Base-by-base conservation (phyloP, 2,329 filamentous ascomycete species). In the Fusarium sp. region DNA sequence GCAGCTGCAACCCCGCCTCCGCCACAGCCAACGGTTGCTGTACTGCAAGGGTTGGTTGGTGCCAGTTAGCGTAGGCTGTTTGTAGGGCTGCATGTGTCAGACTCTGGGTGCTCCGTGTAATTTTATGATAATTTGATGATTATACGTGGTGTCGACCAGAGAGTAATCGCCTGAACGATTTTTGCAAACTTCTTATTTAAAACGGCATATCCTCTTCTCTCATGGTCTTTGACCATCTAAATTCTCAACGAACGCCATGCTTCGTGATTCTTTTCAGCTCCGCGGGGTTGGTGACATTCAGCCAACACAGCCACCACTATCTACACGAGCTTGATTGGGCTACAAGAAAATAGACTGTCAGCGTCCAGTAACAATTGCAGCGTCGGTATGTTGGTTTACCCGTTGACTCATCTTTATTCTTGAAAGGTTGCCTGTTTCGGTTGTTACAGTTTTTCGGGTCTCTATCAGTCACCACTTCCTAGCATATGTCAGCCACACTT, bases 1-100 rank as follows among this genome's bases (percentile, higher is more conserved):
- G 14, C 38, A 64, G 62, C 63, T 70, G 42, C 6, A 10, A 18
- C 50, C 50, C 49, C 39, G 68, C 22, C 53, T 53, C 49, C 39
- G 68, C 63, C 67, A 64, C 67, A 28, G 11, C 58, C 43, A 60
- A 34, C 18, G 26, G 22, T n/a, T 53, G 11, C 14, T 17, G 10
- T 43, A 5, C 7, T 40, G 40, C 51, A 56, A 22, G 45, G 55
- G 50, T 52, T 26, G 28, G 18, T n/a, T 15, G 6, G 9, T 46
- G 51, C n/a, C 13, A 36, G 13, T 42, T 66, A 57, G 46, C 26
- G 59, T 51, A 44, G 67, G 63, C 49, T 49, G 43, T 11, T 26
- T 26, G 26, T 52, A 58, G 52, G 66, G 55, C 66, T 53, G 59
- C 31, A 42, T 42, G n/a, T 20, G 38, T 39, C 38, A 39, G 38